These are phyloP conservation scores for Tetrapisispora fleetii DNA, from an alignment of 805 yeast species.

Conservation along the genomic window DNA sequence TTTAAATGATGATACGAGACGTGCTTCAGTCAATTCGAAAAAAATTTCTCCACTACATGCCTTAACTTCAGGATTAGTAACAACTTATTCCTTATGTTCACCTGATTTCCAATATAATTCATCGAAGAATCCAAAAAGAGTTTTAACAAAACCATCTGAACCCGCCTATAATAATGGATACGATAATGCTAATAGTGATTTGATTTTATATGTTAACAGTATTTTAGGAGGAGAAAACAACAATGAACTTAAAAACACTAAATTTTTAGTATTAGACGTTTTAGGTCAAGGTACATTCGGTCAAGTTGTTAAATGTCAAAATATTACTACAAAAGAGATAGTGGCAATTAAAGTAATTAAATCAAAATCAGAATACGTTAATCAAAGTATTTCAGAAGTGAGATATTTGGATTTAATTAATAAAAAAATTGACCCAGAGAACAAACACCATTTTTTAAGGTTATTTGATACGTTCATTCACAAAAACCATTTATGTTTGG, in stretches of 20 bases:
- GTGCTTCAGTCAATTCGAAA: slow-evolving; percentile 54
- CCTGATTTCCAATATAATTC: slow-evolving; percentile 76
- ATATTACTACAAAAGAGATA: slow-evolving; percentile 65
- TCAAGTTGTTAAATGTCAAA: slow-evolving; percentile 87
- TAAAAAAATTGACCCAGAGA: slow-evolving; percentile 55
- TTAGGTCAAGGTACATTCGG: slow-evolving; percentile 98
- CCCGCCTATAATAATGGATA: slow-evolving; percentile 70
- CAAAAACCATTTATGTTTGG: slow-evolving; percentile 85
- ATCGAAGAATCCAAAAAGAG: slow-evolving; percentile 82
- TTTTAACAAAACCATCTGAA: slow-evolving; percentile 84
- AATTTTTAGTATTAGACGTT: slow-evolving; percentile 80
- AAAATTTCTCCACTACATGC: slow-evolving; percentile 75
- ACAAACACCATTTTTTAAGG: slow-evolving; percentile 65
- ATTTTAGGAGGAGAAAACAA: slow-evolving; percentile 54
- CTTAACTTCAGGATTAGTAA: slow-evolving; percentile 62
- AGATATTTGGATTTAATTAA: slow-evolving; percentile 75
- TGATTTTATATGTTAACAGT: slow-evolving; percentile 89
- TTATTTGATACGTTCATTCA: slow-evolving; percentile 85
- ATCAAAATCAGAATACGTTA: slow-evolving; percentile 80
- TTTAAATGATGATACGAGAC: slow-evolving; percentile 55
- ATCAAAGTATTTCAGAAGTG: slow-evolving; percentile 88
- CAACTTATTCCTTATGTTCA: slow-evolving; percentile 77
- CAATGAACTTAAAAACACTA: slow-evolving; percentile 38
- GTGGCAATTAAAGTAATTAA: slow-evolving; percentile 93
- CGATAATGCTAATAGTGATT: slow-evolving; percentile 85